Evolutionary conservation across 2,329 filamentous ascomycete species (phyloP), one percentile per base, ranked within the genome.

Genomic region (Ophiosphaerella herpotricha): DNA sequence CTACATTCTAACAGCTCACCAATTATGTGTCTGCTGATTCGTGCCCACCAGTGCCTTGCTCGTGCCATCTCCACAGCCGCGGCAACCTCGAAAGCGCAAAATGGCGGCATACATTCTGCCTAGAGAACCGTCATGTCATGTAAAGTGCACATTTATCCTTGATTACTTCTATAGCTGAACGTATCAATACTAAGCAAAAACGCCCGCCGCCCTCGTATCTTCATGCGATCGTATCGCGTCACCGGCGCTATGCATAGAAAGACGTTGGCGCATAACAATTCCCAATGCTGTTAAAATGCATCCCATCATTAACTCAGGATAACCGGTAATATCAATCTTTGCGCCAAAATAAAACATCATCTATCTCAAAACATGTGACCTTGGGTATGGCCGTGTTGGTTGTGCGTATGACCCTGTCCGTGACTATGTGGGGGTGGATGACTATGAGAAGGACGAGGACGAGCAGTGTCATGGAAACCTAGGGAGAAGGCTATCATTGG

Each of bases 201-300:
- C 39, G 7, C 46, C 39, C 9, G 16, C 46, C 39, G 24, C 37
- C 35, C 12, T 42, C 16, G 38, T 46, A 24, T 43, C 31, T 26
- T 39, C 39, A 43, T 43, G 23, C 34, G 24, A 35, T 43, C 46
- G 29, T 43, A 18, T 24, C 35, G 32, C 40, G 14, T 18, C 16
- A 13, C 42, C 45, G 21, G 34, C 46, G 39, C 46, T 43, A 48
- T 43, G 46, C 46, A 48, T 34, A 31, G 21, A 43, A 32, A 14
- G 26, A 9, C 18, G 8, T 24, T 13, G 42, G 26, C 14, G 18
- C n/a, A 48, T 14, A 21, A 18, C 8, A 47, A 48, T 33, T 8
- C 14, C 45, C 32, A 31, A 37, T 18, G 4, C 42, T 14, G 14
- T 46, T 3, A n/a, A 21, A 7, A 46, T 46, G 43, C 36, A 39